Base-by-base conservation (phyloP, 495 filamentous ascomycete species). In the Annulohypoxylon nitens region DNA sequence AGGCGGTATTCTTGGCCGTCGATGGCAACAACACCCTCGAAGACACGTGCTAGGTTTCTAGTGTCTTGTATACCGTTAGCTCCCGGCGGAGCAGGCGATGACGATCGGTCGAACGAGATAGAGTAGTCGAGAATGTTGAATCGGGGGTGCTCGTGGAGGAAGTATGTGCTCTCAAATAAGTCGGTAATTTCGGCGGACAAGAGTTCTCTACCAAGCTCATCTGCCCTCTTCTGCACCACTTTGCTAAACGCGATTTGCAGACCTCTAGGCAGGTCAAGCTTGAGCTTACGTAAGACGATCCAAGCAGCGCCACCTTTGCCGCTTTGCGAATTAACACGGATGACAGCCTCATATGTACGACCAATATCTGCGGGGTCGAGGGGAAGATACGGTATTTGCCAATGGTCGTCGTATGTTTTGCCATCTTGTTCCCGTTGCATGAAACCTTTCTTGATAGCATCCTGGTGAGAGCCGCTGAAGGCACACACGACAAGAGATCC, bases 361-460 rank as follows among this genome's bases (percentile, higher is more conserved):
- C 96, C 96, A 62, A 98, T 97, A 82, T 98, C 95, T 73, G 92
- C 86, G 2, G 95, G 95, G 76, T 98, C 95, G 53, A 98, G 87
- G 16, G 96, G 96, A 36, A 99, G 91, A 79, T 98, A 99, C 2
- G 95, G 96, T 53, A 99, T 86, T 67, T 87, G 82, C 88, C 88
- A 90, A 54, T 86, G 78, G 63, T 89, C 87, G 23, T 94, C 88
- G 62, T 89, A 83, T 6, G 81, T 83, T 59, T 87, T 86, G 39
- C 85, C 87, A 0, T 83, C 79, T 34, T 86, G 80, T 78, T 94
- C 86, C 51, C 95, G 90, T 25, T 84, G 76, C 71, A 90, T 86
- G 85, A 98, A 98, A 11, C 96, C 95, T 84, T 98, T 98, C 84
- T 97, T 97, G 83, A 99, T 98, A 41, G 96, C 96, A 75, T 98